Evolutionary conservation across 352 stramenopile species (phyloP).

Genomic region (Globisporangium canariense): DNA sequence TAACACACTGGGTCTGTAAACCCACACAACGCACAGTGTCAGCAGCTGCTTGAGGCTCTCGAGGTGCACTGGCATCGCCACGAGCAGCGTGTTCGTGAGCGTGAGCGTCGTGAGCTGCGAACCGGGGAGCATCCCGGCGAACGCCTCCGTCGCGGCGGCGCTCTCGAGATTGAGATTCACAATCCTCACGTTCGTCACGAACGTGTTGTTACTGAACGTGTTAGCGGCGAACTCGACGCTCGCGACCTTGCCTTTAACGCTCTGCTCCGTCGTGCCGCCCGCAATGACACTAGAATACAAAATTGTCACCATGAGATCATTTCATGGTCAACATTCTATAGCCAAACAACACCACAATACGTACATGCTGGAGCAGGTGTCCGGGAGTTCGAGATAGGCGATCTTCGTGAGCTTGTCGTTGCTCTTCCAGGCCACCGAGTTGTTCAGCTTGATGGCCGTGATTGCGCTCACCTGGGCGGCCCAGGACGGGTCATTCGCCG

Average conservation of each 20-base stretch:
- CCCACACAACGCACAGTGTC: constrained; percentile 6
- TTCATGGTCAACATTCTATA: neutral
- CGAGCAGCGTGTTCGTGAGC: constrained; percentile 12
- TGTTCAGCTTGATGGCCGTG: constrained; percentile 18
- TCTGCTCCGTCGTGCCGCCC: constrained; percentile 35
- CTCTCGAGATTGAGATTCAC: constrained; percentile 13
- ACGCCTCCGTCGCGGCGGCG: neutral
- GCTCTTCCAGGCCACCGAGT: constrained; percentile 26
- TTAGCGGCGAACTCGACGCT: constrained; percentile 30
- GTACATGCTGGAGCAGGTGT: constrained; percentile 24
- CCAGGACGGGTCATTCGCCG: constrained; percentile 15
- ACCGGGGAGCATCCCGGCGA: constrained; percentile 14
- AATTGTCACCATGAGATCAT: neutral
- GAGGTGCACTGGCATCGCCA: constrained; percentile 7
- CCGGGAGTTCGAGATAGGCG: constrained; percentile 27
- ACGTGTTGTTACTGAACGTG: constrained; percentile 28
- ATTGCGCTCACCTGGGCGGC: constrained; percentile 19
- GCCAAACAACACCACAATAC: constrained; percentile 4
- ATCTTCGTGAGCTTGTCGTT: constrained; percentile 31
- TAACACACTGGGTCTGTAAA: no score
- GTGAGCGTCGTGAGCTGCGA: constrained; percentile 5
- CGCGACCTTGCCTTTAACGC: constrained; percentile 40
- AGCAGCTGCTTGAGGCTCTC: constrained; percentile 9
- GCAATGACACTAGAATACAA: constrained; percentile 32
- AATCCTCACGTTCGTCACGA: constrained; percentile 36